Evolutionary conservation across 805 yeast species (phyloP).

Genomic region (Brettanomyces naardenensis): DNA sequence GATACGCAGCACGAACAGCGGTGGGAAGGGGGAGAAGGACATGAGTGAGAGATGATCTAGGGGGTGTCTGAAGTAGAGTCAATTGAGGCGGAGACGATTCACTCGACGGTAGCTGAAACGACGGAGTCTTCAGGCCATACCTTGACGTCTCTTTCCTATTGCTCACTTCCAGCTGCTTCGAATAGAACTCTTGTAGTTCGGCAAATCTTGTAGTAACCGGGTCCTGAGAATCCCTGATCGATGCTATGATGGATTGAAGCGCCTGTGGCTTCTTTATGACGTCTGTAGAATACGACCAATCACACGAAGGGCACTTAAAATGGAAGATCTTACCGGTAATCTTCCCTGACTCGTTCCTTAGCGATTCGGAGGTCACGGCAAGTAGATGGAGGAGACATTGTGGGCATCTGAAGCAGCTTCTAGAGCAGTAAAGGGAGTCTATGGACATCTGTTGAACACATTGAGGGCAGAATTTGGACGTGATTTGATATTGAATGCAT

Average conservation of each 20-base stretch:
- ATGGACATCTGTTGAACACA: conserved; percentile 14
- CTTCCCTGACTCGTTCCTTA: conserved; percentile 3
- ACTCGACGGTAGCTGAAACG: too few species aligned
- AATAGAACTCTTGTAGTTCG: neutral
- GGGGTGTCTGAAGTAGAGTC: too few species aligned
- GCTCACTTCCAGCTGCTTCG: too few species aligned
- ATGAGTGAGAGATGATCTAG: too few species aligned
- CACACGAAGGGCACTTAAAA: conserved; percentile 31
- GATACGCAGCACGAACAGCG: neutral
- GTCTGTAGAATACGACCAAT: conserved; percentile 29
- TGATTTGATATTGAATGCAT: conserved; percentile 18
- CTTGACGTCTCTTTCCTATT: too few species aligned
- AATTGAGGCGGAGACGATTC: too few species aligned
- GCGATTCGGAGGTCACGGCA: conserved; percentile 1
- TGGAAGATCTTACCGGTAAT: conserved; percentile 27
- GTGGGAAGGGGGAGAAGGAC: neutral
- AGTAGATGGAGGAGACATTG: conserved; percentile 10
- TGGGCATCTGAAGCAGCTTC: conserved; percentile 30
- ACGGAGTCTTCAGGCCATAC: too few species aligned
- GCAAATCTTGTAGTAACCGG: neutral
- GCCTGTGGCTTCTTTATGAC: conserved; percentile 34
- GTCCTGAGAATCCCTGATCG: neutral
- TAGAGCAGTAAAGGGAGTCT: conserved; percentile 14
- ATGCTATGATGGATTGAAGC: conserved; percentile 11
- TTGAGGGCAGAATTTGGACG: conserved; percentile 21